Base-by-base conservation (phyloP, 768 basidiomycete species). In the Mycena haematopus region DNA sequence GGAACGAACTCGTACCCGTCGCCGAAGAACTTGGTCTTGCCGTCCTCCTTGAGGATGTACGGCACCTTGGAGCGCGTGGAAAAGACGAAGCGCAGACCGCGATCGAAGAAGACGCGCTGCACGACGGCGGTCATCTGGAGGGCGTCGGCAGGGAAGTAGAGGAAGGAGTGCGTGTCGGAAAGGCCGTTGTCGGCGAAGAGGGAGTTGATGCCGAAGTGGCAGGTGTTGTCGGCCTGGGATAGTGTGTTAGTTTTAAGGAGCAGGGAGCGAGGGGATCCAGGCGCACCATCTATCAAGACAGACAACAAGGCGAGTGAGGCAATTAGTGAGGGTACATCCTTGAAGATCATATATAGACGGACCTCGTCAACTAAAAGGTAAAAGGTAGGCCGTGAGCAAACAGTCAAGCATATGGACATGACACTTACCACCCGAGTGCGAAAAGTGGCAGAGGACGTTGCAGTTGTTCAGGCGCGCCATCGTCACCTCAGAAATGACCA, bases 391-490 rank as follows among this genome's bases (percentile, higher is more conserved):
- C 63, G 53, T 61, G 29, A 57, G 50, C 38, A 47, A 7, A 47
- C 9, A 10, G 13, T 21, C 24, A 29, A 7, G 15, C 19, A 17
- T 19, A 7, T 33, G 15, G 46, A 56, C 6, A 42, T 27, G 2
- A 49, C 83, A 36, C 36, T 56, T 73, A 89, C 88, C 87, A 65
- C 93, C 93, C 24, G 92, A 89, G 76, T 95, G 93, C 24, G 92
- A 94, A 79, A 94, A 95, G 77, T 95, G 93, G 70, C 83, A 89
- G 24, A 95, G 83, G 10, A 95, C 88, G 71, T 95, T 95, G 80
- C 91, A 91, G 68, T 90, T 82, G 75, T 95, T 95, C 73, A 95
- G 75, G 56, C 93, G 85, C n/a, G 93, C 93, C 93, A 95, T 95
- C 13, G 93, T 95, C 54, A 94, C 78, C 74, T 95, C 93, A 6